Evolutionary conservation across 1,284 basidiomycete species (phyloP).

Genomic region (Rhodotorula sp.): DNA sequence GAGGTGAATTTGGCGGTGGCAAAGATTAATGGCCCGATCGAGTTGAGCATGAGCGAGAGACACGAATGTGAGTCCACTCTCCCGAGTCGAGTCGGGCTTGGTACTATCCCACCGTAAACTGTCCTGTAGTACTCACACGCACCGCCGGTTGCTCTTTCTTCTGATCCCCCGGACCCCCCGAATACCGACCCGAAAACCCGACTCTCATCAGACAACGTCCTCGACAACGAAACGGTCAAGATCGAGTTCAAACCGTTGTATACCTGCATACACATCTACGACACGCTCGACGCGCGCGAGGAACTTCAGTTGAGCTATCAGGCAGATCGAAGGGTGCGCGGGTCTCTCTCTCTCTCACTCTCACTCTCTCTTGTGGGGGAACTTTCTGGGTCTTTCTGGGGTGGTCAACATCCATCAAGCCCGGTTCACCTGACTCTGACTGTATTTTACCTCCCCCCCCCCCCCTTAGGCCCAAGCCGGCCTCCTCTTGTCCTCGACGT

Average conservation of each 20-base stretch:
- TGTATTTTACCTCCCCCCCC: too few species aligned
- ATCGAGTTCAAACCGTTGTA: slow-evolving; percentile 95
- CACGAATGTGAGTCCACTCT: slow-evolving; percentile 72
- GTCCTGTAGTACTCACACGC: too few species aligned
- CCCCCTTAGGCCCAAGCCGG: slow-evolving; percentile 89
- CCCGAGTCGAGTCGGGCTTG: too few species aligned
- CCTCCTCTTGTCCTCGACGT: slow-evolving; percentile 73
- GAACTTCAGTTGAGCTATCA: slow-evolving; percentile 91
- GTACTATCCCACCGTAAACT: too few species aligned
- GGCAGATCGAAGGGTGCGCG: slow-evolving; percentile 81
- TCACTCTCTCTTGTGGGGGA: too few species aligned
- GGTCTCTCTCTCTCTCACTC: neutral
- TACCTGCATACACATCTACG: slow-evolving; percentile 96
- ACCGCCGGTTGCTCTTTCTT: too few species aligned
- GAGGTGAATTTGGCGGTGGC: slow-evolving; percentile 59
- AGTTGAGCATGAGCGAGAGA: slow-evolving; percentile 89
- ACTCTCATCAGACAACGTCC: slow-evolving; percentile 86
- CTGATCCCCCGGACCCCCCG: too few species aligned
- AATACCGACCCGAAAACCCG: too few species aligned
- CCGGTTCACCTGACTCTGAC: too few species aligned
- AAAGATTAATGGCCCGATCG: slow-evolving; percentile 89
- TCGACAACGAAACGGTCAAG: slow-evolving; percentile 81
- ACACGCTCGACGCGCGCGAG: slow-evolving; percentile 80
- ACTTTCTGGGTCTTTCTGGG: too few species aligned
- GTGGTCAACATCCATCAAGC: too few species aligned